Percentiles rank a stretch among this genome's conserved stretches.
phyloP scores from a whole-genome alignment of 768 basidiomycete genomes.

The Lactarius vividus region DNA sequence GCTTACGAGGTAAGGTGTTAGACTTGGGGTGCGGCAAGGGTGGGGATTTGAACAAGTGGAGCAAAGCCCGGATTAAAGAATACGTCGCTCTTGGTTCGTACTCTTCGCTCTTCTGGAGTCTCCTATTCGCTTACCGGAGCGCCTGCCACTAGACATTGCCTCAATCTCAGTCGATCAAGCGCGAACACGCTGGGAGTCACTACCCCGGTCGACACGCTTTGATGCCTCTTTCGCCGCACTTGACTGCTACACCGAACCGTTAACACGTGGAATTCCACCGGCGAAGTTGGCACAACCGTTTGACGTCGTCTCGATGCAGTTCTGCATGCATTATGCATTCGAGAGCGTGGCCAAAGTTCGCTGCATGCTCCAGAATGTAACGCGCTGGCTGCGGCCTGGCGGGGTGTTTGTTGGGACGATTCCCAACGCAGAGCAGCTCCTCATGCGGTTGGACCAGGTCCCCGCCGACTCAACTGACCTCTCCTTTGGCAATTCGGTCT shows the following conservation, averaged over 20 bases:
- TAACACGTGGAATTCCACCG: constrained; percentile 66
- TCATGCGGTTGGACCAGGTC: constrained; percentile 68
- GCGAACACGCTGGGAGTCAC: constrained; percentile 58
- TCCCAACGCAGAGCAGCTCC: constrained; percentile 79
- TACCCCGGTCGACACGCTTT: constrained; percentile 54
- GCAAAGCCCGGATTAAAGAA: constrained; percentile 76
- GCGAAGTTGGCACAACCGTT: constrained; percentile 65
- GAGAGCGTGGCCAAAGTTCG: constrained; percentile 84
- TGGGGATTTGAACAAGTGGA: constrained; percentile 95
- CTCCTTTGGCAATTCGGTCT: constrained; percentile 88
- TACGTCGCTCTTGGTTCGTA: constrained; percentile 76
- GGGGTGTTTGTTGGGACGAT: constrained; percentile 98
- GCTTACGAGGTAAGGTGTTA: constrained; percentile 68
- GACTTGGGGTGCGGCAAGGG: constrained; percentile 99
- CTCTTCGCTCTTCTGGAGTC: constrained; percentile 16
- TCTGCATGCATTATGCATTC: constrained; percentile 99
- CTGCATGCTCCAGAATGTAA: constrained; percentile 91
- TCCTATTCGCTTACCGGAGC: constrained; percentile 15
- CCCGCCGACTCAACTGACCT: constrained; percentile 66
- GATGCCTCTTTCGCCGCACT: constrained; percentile 79
- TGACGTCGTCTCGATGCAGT: constrained; percentile 97
- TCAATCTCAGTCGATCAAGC: constrained; percentile 87
- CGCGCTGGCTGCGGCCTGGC: constrained; percentile 71
- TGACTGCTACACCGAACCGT: constrained; percentile 81
- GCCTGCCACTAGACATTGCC: constrained; percentile 68